phyloP scores from a whole-genome alignment of 805 yeast genomes.

The Metschnikowia gruessii region DNA sequence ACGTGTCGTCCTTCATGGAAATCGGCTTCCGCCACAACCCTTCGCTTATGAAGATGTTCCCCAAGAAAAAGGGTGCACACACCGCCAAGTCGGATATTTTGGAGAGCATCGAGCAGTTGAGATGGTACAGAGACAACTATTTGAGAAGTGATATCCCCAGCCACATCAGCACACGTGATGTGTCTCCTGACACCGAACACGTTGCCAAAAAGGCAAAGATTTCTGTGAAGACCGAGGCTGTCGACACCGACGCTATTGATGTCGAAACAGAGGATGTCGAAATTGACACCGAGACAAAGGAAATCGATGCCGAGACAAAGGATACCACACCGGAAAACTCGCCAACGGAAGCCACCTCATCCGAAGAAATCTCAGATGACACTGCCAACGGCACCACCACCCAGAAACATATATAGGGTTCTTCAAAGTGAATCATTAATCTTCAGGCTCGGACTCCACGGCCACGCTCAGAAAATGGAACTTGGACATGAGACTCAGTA shows the following conservation, averaged over 20 bases:
- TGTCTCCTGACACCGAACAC: not conserved
- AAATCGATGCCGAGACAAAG: not conserved
- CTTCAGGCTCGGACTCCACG: conserved; percentile 18
- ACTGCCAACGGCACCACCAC: not conserved
- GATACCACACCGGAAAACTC: not conserved
- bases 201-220: conserved; percentile 2
- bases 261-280: not conserved
- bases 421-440: not conserved
- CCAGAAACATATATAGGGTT: not conserved
- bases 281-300: not conserved
- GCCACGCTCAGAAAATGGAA: conserved; percentile 14
- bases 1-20: conserved; percentile 86
- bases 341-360: not conserved
- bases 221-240: not conserved
- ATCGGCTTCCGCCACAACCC: conserved; percentile 76
- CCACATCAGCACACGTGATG: not conserved
- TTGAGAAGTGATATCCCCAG: conserved; percentile 32
- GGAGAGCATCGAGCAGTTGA: conserved; percentile 82
- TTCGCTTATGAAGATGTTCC: conserved; percentile 50
- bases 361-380: not conserved
- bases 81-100: conserved; percentile 87
- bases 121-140: conserved; percentile 71
- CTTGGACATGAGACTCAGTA: conserved; percentile 13
- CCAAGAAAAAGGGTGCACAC: conserved; percentile 66
- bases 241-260: not conserved